A percentile compares a stretch with the other conserved stretches of the same genome.
Evolutionary conservation across 176 grass and related monocot species (phyloP).

Genomic region (Triticum timopheevii): DNA sequence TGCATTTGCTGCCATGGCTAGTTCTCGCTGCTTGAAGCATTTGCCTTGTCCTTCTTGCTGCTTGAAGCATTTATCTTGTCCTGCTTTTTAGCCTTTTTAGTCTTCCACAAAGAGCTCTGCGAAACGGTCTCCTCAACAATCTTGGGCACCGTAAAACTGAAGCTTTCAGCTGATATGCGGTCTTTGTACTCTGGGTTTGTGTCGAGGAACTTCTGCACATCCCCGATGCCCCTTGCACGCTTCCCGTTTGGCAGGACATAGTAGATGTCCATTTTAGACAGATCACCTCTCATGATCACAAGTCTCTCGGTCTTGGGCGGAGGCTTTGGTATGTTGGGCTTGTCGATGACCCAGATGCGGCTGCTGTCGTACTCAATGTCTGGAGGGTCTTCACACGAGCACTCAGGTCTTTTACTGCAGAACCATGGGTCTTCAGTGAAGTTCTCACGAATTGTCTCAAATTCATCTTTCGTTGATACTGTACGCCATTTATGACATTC

Average conservation of each 20-base stretch:
- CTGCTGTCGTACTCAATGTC: conserved; percentile 75
- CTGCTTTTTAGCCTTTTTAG: conserved; percentile 53
- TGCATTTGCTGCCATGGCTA: background rate
- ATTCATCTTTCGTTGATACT: conserved; percentile 71
- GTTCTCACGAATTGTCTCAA: conserved; percentile 65
- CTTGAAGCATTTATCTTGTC: conserved; percentile 16
- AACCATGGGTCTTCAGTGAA: conserved; percentile 75
- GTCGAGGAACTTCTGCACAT: conserved; percentile 79
- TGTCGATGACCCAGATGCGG: conserved; percentile 82
- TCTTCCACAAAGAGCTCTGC: conserved; percentile 41
- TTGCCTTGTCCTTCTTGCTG: conserved; percentile 33
- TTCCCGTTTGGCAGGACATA: conserved; percentile 92
- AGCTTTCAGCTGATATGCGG: conserved; percentile 49
- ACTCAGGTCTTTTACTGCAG: conserved; percentile 52
- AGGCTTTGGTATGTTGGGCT: conserved; percentile 77
- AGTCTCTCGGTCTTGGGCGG: conserved; percentile 62
- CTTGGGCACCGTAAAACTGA: conserved; percentile 76
- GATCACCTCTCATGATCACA: conserved; percentile 68
- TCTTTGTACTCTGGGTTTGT: conserved; percentile 67
- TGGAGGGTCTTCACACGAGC: conserved; percentile 60
- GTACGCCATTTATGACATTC: conserved; percentile 75
- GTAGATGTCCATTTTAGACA: conserved; percentile 78
- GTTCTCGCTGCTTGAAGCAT: conserved; percentile 21
- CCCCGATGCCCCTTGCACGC: conserved; percentile 50
- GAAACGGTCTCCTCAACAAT: conserved; percentile 69